Evolutionary conservation across 257 asterid genomes (phyloP).

Genomic region (Anisodus tanguticus): DNA sequence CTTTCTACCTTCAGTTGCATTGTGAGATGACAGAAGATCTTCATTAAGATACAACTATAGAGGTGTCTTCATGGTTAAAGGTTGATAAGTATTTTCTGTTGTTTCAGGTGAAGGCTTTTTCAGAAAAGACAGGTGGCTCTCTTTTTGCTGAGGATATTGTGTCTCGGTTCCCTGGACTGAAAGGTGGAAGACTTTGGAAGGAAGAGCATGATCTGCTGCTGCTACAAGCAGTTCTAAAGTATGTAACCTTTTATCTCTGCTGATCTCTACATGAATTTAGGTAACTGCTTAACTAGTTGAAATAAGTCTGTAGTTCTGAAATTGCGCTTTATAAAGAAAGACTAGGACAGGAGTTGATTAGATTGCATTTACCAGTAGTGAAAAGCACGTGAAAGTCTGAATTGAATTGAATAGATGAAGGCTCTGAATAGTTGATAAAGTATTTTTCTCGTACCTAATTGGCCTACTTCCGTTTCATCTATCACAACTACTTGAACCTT

Average conservation of each 20-base stretch:
- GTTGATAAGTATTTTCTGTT: slow-evolving; percentile 37
- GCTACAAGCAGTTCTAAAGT: slow-evolving; percentile 86
- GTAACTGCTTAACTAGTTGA: background rate
- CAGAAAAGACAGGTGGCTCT: slow-evolving; percentile 50
- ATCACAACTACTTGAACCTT: background rate
- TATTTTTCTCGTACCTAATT: background rate
- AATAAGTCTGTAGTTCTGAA: background rate
- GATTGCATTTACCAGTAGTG: slow-evolving; percentile 4
- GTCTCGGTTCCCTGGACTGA: slow-evolving; percentile 76
- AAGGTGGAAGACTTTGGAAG: slow-evolving; percentile 88
- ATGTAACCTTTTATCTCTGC: slow-evolving; percentile 28
- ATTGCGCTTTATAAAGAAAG: background rate
- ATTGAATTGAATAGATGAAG: slow-evolving; percentile 18
- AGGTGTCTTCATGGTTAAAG: background rate
- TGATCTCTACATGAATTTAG: slow-evolving; percentile 2
- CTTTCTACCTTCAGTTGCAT: background rate
- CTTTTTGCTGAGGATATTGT: slow-evolving; percentile 74
- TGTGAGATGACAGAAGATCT: background rate
- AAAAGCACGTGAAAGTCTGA: background rate
- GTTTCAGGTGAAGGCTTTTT: slow-evolving; percentile 65
- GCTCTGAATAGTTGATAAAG: background rate
- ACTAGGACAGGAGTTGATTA: background rate
- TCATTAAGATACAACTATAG: slow-evolving; percentile 12
- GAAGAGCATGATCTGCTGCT: slow-evolving; percentile 77
- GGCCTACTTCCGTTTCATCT: background rate